Percentiles rank a stretch among this genome's conserved stretches.
Conservation (phyloP, 1,284 basidiomycete genomes). For the Puccinia triticina region DNA sequence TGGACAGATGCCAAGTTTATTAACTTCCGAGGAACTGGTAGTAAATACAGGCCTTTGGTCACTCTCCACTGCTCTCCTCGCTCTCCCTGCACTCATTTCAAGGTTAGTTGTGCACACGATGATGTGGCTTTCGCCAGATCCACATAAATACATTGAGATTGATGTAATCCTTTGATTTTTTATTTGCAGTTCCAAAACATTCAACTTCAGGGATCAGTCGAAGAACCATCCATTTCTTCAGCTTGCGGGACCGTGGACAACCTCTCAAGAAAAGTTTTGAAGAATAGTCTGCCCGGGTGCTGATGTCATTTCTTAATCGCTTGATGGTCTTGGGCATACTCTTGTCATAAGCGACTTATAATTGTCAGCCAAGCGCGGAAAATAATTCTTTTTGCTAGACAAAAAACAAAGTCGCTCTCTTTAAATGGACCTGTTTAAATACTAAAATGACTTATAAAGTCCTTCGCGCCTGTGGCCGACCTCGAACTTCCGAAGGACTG, state of each 20-base stretch:
- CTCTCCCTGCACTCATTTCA: conserved; percentile 9
- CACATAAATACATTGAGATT: neutral
- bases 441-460: too few species aligned
- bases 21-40: conserved; percentile 31
- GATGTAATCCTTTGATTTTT: neutral
- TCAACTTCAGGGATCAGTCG: neutral
- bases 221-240: neutral
- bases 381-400: too few species aligned
- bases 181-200: conserved; percentile 2
- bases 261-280: neutral
- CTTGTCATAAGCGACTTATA: neutral
- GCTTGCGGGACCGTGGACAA: neutral
- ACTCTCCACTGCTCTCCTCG: conserved; percentile 18
- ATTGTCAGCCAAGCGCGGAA: too few species aligned
- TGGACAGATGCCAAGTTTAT: conserved; percentile 38
- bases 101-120: neutral
- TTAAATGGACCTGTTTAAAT: too few species aligned
- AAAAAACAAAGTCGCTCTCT: too few species aligned
- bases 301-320: neutral
- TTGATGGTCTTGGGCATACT: neutral
- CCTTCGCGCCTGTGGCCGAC: too few species aligned
- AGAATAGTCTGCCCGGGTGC: neutral
- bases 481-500: too few species aligned
- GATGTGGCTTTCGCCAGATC: neutral
- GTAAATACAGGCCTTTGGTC: conserved; percentile 13